Evolutionary conservation across 1,139 yeast genomes (phyloP).

Genomic region (Candida tropicalis): DNA sequence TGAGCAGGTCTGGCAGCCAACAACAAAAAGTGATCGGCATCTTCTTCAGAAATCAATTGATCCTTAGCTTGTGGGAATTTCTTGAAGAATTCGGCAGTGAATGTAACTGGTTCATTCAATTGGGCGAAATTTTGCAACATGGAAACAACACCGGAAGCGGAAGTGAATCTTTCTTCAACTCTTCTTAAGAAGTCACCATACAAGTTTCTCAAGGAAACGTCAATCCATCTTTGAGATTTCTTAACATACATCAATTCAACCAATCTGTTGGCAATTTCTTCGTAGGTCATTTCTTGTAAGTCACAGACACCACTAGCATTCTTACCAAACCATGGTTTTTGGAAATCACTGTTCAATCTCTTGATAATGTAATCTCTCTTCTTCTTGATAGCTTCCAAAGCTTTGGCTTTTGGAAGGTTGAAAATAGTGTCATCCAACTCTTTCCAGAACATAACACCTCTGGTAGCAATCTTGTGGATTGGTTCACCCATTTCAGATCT

Average conservation of each 20-base stretch:
- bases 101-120: constrained; percentile 66
- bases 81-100: constrained; percentile 60
- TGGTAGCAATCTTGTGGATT: constrained; percentile 96
- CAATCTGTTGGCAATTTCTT: constrained; percentile 85
- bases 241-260: constrained; percentile 87
- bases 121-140: constrained; percentile 73
- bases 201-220: constrained; percentile 80
- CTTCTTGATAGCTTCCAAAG: constrained; percentile 76
- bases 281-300: constrained; percentile 92
- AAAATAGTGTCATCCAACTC: constrained; percentile 94
- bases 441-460: constrained; percentile 97
- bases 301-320: constrained; percentile 83
- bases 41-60: constrained; percentile 93
- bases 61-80: constrained; percentile 72
- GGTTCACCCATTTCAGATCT: constrained; percentile 99
- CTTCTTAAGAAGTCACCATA: constrained; percentile 87
- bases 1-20: constrained; percentile 83
- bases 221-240: constrained; percentile 87
- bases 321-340: constrained; percentile 95
- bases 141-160: constrained; percentile 53
- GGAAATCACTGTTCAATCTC: constrained; percentile 89
- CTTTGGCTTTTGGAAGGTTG: constrained; percentile 85
- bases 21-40: constrained; percentile 87
- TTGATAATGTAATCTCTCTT: constrained; percentile 86
- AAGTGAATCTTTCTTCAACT: constrained; percentile 93